Conservation (phyloP, 352 stramenopile genomes). For the Globisporangium carolinianum region DNA sequence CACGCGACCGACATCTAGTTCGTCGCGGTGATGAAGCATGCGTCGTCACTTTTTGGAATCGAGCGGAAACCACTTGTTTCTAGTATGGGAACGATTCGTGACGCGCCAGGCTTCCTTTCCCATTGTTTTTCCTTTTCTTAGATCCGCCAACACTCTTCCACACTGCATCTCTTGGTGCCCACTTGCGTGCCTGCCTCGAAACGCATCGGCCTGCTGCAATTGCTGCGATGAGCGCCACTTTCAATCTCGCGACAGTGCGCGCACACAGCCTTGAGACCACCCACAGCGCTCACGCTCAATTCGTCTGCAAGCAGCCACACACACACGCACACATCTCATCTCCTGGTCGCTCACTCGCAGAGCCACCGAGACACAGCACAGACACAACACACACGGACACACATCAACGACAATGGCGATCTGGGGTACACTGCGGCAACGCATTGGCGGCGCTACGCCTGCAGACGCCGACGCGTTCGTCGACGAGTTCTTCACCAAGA, state of each 20-base stretch:
- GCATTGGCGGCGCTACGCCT: slow-evolving; percentile 48
- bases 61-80: no score
- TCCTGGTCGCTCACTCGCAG: no score
- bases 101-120: no score
- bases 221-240: no score
- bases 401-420: slow-evolving; percentile 42
- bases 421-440: slow-evolving; percentile 74
- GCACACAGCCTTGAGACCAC: not conserved
- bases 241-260: not conserved
- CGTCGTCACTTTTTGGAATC: no score
- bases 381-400: not conserved
- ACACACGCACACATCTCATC: not conserved
- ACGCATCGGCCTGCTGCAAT: no score
- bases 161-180: not conserved
- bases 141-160: not conserved
- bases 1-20: no score
- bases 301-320: not conserved
- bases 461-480: slow-evolving; percentile 72
- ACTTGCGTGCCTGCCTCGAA: not conserved
- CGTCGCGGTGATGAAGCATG: no score
- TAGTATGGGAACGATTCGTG: no score
- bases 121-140: not conserved
- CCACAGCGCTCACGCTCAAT: not conserved
- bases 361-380: no score
- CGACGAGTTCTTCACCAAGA: slow-evolving; percentile 79